Conservation (phyloP, 345 rosid species). For the Syzygium grande region DNA sequence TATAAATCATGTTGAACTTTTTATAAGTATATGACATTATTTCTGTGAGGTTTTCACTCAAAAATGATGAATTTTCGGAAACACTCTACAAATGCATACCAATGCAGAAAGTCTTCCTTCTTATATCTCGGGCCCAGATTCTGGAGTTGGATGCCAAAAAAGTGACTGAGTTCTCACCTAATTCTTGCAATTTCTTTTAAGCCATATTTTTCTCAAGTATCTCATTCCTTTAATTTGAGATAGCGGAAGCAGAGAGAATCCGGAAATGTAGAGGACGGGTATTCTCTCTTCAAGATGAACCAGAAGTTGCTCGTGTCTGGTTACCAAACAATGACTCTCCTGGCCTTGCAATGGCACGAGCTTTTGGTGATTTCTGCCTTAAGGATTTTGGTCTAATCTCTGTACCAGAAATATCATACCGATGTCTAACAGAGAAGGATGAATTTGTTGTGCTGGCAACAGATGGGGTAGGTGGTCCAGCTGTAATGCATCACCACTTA, state of each 20-base stretch:
- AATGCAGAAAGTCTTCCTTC: neutral
- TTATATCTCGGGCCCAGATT: neutral
- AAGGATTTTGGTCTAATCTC: conserved; percentile 95
- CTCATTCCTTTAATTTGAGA: neutral
- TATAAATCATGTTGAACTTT: neutral
- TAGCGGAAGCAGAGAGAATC: conserved; percentile 96
- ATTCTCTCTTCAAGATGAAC: conserved; percentile 92
- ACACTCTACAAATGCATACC: neutral
- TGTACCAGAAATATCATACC: conserved; percentile 73
- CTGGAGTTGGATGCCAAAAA: neutral
- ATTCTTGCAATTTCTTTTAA: neutral
- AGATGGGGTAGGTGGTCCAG: conserved; percentile 62
- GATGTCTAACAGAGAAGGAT: conserved; percentile 58
- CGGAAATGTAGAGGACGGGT: conserved; percentile 80
- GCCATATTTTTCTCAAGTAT: neutral
- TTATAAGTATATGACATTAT: neutral
- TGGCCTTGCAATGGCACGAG: conserved; percentile 99
- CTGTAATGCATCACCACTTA: neutral
- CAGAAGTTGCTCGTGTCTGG: conserved; percentile 97
- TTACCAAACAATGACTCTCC: conserved; percentile 91
- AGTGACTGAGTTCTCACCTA: neutral
- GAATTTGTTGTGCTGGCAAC: conserved; percentile 92
- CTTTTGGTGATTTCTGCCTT: conserved; percentile 97
- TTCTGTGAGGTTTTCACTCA: neutral
- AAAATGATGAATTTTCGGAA: neutral